These are phyloP conservation scores for Neurospora sp. DNA, from an alignment of 495 filamentous ascomycete species.

Conservation along the genomic window DNA sequence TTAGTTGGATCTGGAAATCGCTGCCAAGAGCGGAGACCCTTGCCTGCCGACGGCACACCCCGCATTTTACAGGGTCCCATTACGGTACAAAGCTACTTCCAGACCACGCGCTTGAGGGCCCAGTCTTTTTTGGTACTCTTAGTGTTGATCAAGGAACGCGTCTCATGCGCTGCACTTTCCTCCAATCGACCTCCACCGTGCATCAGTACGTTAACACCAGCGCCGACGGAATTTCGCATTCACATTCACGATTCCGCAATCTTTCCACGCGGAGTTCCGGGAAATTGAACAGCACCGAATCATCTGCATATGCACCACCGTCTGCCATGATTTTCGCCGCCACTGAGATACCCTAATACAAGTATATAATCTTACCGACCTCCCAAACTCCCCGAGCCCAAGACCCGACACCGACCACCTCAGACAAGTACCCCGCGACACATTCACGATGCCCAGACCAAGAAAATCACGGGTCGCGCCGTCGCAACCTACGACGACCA, in stretches of 20 bases:
- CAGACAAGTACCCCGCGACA: neutral
- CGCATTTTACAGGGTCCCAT: neutral
- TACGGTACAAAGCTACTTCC: neutral
- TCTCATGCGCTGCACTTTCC: neutral
- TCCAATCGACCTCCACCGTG: neutral
- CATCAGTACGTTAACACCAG: too few relatives aligned
- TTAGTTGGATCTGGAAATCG: neutral
- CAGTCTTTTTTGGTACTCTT: neutral
- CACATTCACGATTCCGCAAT: neutral
- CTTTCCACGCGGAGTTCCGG: neutral
- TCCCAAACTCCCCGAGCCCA: neutral
- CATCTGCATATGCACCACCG: neutral
- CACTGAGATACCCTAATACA: neutral
- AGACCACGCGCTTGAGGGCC: neutral
- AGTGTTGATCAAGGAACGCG: neutral
- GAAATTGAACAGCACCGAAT: neutral
- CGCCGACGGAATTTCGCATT: neutral
- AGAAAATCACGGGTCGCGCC: conserved; percentile 28
- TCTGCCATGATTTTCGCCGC: neutral
- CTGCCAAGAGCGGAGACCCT: neutral
- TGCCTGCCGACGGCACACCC: neutral
- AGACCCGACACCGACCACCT: neutral
- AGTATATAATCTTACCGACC: neutral
- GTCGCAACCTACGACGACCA: conserved; percentile 15
- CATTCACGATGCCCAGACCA: conserved; percentile 32